Percentiles rank a stretch among this genome's conserved stretches.
Evolutionary conservation across 495 filamentous ascomycete genomes (phyloP).

Genomic region (Saxophila tyrrhenica): DNA sequence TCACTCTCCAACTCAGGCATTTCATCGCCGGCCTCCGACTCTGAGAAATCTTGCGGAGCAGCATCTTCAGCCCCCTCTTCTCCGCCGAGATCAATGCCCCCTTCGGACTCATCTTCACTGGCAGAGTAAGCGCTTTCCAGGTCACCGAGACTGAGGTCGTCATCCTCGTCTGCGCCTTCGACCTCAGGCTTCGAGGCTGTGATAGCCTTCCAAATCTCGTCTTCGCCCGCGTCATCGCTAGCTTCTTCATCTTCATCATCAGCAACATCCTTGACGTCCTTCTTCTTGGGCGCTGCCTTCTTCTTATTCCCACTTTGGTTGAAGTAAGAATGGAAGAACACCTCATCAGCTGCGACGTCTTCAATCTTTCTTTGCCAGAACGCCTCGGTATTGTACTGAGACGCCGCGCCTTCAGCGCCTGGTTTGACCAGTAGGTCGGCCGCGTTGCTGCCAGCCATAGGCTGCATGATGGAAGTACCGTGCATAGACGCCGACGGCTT

Average conservation of each 20-base stretch:
- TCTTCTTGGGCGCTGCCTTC: slow-evolving; percentile 35
- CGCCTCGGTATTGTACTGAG: slow-evolving; percentile 65
- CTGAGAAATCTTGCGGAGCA: not conserved
- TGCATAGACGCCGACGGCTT: slow-evolving; percentile 46
- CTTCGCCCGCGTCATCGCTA: slow-evolving; percentile 23
- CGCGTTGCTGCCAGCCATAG: slow-evolving; percentile 54
- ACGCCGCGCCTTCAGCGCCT: slow-evolving; percentile 26
- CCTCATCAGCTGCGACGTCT: slow-evolving; percentile 79
- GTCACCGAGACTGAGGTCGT: slow-evolving; percentile 54
- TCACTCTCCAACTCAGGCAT: slow-evolving; percentile 28
- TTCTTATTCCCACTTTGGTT: slow-evolving; percentile 58
- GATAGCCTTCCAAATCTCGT: slow-evolving; percentile 38
- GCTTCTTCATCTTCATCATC: slow-evolving; percentile 31
- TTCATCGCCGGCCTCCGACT: slow-evolving; percentile 12
- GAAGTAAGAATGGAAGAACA: slow-evolving; percentile 98
- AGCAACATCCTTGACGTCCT: slow-evolving; percentile 44
- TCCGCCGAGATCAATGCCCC: slow-evolving; percentile 13
- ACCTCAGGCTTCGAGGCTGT: slow-evolving; percentile 70
- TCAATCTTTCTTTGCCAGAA: slow-evolving; percentile 89
- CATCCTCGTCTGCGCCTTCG: slow-evolving; percentile 54
- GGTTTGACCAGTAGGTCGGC: slow-evolving; percentile 51
- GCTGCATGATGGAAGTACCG: slow-evolving; percentile 92
- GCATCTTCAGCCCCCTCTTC: slow-evolving; percentile 15
- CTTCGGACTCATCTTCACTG: slow-evolving; percentile 30
- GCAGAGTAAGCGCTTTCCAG: slow-evolving; percentile 46